These are phyloP conservation scores for Penicillium brevicompactum DNA, from an alignment of 2,329 filamentous ascomycete genomes.

Conservation along the genomic window DNA sequence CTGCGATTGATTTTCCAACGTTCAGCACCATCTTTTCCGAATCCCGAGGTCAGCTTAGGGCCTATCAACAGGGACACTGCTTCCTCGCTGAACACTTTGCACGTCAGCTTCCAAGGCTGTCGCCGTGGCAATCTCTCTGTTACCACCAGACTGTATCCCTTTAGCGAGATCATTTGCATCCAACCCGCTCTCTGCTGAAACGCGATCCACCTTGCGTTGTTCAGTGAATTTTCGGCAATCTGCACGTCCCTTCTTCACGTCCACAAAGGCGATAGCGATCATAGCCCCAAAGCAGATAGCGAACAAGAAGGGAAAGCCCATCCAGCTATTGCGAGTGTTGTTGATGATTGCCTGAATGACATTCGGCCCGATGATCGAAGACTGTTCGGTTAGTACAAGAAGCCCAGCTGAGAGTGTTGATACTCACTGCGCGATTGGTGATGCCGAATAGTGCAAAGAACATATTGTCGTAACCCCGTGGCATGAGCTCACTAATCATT, in stretches of 20 bases:
- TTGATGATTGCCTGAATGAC: conserved; percentile 50
- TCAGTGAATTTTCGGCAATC: conserved; percentile 42
- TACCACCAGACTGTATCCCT: conserved; percentile 4
- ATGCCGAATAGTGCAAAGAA: conserved; percentile 49
- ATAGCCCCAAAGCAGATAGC: conserved; percentile 40
- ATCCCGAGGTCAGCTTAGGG: too few species aligned
- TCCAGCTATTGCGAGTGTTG: conserved; percentile 45
- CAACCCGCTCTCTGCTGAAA: conserved; percentile 29
- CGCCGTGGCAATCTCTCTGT: background rate
- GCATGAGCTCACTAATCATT: conserved; percentile 49
- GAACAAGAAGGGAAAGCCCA: conserved; percentile 48
- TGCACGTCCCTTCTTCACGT: conserved; percentile 45
- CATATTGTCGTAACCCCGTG: conserved; percentile 48
- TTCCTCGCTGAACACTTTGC: background rate
- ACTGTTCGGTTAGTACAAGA: conserved; percentile 28
- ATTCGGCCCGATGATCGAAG: conserved; percentile 48
- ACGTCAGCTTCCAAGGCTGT: background rate
- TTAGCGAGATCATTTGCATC: conserved; percentile 19
- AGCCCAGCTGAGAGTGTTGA: background rate
- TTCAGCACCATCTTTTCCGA: background rate
- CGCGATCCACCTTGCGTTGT: conserved; percentile 33
- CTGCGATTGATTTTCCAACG: too few species aligned
- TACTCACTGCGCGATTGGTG: conserved; percentile 45
- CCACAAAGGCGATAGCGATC: conserved; percentile 43
- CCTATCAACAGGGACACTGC: too few species aligned